Conservation (phyloP, 257 asterid genomes). For the Rubia yunnanensis region DNA sequence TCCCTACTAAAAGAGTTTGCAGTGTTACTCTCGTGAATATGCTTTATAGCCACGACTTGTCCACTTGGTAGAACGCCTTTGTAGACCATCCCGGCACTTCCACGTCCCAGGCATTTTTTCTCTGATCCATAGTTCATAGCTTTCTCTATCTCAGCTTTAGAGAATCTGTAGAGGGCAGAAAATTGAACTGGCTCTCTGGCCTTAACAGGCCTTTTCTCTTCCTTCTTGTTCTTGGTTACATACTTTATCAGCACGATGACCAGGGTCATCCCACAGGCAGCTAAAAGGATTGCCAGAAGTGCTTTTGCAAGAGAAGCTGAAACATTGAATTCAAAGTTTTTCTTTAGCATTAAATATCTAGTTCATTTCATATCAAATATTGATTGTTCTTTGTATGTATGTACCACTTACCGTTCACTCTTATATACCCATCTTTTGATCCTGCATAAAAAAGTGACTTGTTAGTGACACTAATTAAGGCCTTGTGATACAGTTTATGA, state of each 20-base stretch:
- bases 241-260: constrained; percentile 38
- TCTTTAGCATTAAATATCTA: constrained; percentile 1
- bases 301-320: constrained; percentile 51
- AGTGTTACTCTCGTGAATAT: constrained; percentile 52
- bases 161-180: constrained; percentile 59
- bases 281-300: constrained; percentile 37
- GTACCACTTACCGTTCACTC: constrained; percentile 52
- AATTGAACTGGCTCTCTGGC: constrained; percentile 29
- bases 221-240: constrained; percentile 28
- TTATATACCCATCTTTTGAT: constrained; percentile 34
- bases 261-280: constrained; percentile 26
- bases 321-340: neutral
- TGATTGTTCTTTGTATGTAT: constrained; percentile 7
- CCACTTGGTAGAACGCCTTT: constrained; percentile 80
- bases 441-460: constrained; percentile 29
- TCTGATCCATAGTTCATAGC: constrained; percentile 41
- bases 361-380: neutral
- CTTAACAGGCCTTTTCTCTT: constrained; percentile 21
- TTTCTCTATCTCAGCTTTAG: constrained; percentile 55
- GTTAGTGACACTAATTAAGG: neutral
- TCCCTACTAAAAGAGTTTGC: constrained; percentile 61
- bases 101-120: constrained; percentile 60
- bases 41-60: constrained; percentile 71
- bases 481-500: neutral
- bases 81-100: constrained; percentile 74